These are phyloP conservation scores for Fusarium coffeatum DNA, from an alignment of 2,329 filamentous ascomycete species.

Conservation along the genomic window DNA sequence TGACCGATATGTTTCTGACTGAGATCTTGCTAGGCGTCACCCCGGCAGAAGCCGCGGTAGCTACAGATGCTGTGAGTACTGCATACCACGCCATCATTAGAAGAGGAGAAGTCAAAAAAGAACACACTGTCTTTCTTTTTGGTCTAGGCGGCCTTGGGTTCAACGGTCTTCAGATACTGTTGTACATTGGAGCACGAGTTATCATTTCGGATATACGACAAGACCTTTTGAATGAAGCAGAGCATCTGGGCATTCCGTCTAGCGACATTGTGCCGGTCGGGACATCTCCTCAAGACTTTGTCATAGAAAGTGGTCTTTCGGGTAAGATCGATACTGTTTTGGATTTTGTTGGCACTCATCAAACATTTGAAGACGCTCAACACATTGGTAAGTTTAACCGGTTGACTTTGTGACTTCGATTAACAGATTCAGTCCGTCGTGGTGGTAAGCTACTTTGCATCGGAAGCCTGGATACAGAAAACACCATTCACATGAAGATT, in stretches of 20 bases:
- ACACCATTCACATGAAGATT: conserved; percentile 58
- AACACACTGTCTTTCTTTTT: conserved; percentile 32
- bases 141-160: conserved; percentile 34
- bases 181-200: conserved; percentile 27
- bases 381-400: conserved; percentile 25
- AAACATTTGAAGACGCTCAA: conserved; percentile 42
- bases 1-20: neutral
- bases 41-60: conserved; percentile 35
- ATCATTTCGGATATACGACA: conserved; percentile 37
- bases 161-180: conserved; percentile 36
- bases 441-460: conserved; percentile 54
- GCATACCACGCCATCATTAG: conserved; percentile 37
- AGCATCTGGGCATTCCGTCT: conserved; percentile 13
- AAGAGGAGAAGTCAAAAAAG: conserved; percentile 26
- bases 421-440: conserved; percentile 19
- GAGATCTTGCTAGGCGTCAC: conserved; percentile 21
- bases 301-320: conserved; percentile 1
- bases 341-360: conserved; percentile 40
- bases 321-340: conserved; percentile 33
- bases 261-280: conserved; percentile 30
- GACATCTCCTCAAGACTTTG: conserved; percentile 21
- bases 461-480: conserved; percentile 54
- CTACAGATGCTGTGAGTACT: conserved; percentile 39
- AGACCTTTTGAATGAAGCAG: conserved; percentile 31
- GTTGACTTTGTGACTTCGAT: neutral